Conservation (phyloP, 2,329 filamentous ascomycete genomes). For the Sporothrix inflata region DNA sequence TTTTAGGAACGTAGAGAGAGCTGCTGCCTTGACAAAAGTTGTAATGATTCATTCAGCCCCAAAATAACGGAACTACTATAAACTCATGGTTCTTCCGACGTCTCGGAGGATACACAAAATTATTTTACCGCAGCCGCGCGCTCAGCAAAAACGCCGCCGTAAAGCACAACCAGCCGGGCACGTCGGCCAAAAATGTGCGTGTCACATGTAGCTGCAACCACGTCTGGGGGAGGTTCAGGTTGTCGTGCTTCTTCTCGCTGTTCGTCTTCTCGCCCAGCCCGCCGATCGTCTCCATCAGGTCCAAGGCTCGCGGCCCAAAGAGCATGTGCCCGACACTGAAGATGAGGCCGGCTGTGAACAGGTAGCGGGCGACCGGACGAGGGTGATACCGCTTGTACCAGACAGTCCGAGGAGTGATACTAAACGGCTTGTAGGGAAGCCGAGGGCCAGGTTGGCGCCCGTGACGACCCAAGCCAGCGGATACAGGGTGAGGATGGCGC, state of each 20-base stretch:
- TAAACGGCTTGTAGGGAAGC: not conserved
- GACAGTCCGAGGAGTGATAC: not conserved
- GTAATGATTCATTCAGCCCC: too few relatives aligned
- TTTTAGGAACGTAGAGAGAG: too few relatives aligned
- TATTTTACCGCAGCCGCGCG: not conserved
- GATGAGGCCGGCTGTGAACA: slow-evolving; percentile 19
- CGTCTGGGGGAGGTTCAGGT: not conserved
- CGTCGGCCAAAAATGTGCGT: slow-evolving; percentile 20
- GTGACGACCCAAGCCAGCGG: slow-evolving; percentile 18
- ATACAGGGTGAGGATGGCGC: slow-evolving; percentile 21
- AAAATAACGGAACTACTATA: too few relatives aligned
- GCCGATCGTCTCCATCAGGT: slow-evolving; percentile 23
- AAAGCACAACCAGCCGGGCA: slow-evolving; percentile 26
- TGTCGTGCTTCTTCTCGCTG: not conserved
- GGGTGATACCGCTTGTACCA: not conserved
- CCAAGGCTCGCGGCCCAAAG: not conserved
- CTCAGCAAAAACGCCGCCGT: slow-evolving; percentile 18
- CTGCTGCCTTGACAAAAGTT: too few relatives aligned
- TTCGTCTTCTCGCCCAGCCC: slow-evolving; percentile 4
- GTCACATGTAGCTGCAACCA: slow-evolving; percentile 12
- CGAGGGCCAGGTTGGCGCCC: not conserved
- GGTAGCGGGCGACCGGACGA: not conserved
- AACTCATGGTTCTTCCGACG: too few relatives aligned
- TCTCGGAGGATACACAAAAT: not conserved
- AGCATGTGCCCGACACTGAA: slow-evolving; percentile 21